These are phyloP conservation scores for Jaltomata sinuosa DNA, from an alignment of 257 asterid species.

Conservation along the genomic window DNA sequence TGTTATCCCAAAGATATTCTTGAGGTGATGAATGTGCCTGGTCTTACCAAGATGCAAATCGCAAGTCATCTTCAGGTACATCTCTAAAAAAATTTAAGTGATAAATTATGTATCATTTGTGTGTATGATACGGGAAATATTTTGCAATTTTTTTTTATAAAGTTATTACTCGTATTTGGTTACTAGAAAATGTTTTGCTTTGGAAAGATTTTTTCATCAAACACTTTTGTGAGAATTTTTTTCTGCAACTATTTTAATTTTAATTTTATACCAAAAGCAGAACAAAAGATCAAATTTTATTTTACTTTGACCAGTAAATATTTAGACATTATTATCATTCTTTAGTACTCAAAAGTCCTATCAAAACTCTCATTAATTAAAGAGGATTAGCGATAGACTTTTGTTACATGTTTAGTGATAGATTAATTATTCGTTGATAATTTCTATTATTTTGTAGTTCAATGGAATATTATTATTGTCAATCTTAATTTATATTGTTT, in stretches of 20 bases:
- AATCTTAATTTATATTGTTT: background rate
- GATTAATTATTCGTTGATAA: background rate
- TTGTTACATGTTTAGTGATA: background rate
- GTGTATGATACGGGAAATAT: background rate
- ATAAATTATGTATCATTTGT: background rate
- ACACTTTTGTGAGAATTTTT: background rate
- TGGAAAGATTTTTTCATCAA: background rate
- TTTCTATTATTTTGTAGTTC: background rate
- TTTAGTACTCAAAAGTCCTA: background rate
- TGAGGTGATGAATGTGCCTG: conserved; percentile 12
- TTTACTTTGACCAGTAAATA: background rate
- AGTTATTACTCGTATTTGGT: background rate
- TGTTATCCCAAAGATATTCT: conserved; percentile 23
- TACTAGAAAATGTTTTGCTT: background rate
- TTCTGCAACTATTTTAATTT: background rate
- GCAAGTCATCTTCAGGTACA: conserved; percentile 31
- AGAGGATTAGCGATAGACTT: background rate
- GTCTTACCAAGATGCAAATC: conserved; percentile 27
- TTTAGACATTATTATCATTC: background rate
- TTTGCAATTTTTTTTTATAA: background rate
- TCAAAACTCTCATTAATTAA: background rate
- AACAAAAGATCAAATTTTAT: background rate
- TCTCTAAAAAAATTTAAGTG: background rate
- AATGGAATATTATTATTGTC: background rate
- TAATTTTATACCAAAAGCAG: background rate